A percentile compares a stretch with the other conserved stretches of the same genome.
These are phyloP conservation scores for Salvia hispanica DNA, from an alignment of 257 asterid genomes.

Conservation along the genomic window DNA sequence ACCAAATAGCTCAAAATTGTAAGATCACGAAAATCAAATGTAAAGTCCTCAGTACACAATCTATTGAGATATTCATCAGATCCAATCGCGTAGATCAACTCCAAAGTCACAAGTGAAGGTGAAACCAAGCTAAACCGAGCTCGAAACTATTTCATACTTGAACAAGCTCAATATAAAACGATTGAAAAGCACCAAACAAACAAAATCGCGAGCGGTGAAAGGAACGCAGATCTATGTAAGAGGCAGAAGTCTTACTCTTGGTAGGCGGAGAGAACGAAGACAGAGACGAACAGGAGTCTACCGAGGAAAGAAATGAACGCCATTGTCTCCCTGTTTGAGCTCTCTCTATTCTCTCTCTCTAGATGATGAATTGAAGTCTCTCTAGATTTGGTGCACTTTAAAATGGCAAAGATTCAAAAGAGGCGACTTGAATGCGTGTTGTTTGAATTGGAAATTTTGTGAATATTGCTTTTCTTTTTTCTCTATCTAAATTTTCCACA, in stretches of 20 bases:
- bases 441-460: background rate
- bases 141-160: conserved; percentile 10
- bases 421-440: conserved; percentile 9
- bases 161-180: conserved; percentile 11
- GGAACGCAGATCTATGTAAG: conserved; percentile 54
- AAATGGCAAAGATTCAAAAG: conserved; percentile 37
- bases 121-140: conserved; percentile 10
- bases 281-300: conserved; percentile 80
- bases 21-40: conserved; percentile 4
- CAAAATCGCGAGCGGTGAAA: conserved; percentile 15
- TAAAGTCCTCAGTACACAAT: background rate
- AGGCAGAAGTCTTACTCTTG: conserved; percentile 67
- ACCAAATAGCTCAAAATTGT: conserved; percentile 3
- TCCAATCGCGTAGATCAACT: conserved; percentile 38
- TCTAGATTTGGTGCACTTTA: conserved; percentile 32
- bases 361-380: conserved; percentile 10
- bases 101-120: background rate
- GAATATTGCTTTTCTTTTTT: background rate
- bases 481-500: background rate
- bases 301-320: conserved; percentile 76
- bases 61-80: conserved; percentile 37
- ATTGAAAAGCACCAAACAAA: background rate
- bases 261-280: conserved; percentile 83
- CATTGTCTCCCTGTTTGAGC: conserved; percentile 51
- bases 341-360: conserved; percentile 31